A percentile compares a stretch with the other conserved stretches of the same genome.
phyloP scores from a whole-genome alignment of 352 stramenopile species.

The Pythium rishiriense region DNA sequence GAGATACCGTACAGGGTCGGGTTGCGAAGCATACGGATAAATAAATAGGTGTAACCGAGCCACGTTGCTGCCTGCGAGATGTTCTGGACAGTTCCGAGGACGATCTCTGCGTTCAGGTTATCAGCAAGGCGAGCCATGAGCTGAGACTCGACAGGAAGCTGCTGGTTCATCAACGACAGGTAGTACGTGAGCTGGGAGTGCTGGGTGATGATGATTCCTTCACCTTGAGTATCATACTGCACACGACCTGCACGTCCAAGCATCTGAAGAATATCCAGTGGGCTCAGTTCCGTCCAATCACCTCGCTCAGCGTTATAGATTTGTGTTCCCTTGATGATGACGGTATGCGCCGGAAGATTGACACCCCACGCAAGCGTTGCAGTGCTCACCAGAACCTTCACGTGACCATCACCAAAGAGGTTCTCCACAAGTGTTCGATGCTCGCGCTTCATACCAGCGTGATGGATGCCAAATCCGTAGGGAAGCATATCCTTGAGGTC shows the following conservation, averaged over 20 bases:
- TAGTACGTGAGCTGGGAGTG: constrained; percentile 99
- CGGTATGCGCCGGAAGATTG: constrained; percentile 98
- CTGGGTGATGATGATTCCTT: constrained; percentile 99
- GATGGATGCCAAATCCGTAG: constrained; percentile 99
- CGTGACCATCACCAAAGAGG: constrained; percentile 96
- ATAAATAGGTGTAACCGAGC: constrained; percentile 99
- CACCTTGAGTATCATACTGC: constrained; percentile 97
- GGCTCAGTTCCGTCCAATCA: constrained; percentile 97
- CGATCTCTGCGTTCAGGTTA: constrained; percentile 99
- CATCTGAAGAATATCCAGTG: constrained; percentile 99
- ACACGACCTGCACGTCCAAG: constrained; percentile 97
- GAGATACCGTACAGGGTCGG: constrained; percentile 96
- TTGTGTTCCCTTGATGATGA: constrained; percentile 99
- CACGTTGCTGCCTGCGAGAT: constrained; percentile 95
- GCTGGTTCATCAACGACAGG: constrained; percentile 99
- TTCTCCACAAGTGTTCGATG: constrained; percentile 99
- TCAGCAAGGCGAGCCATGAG: constrained; percentile 96
- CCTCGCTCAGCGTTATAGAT: constrained; percentile 99
- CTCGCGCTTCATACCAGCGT: constrained; percentile 97
- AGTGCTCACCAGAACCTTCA: constrained; percentile 97
- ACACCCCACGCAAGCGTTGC: constrained; percentile 99
- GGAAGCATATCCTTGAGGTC: constrained; percentile 98
- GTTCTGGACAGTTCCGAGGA: constrained; percentile 96
- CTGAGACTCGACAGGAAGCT: constrained; percentile 99
- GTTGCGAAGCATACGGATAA: constrained; percentile 98